Evolutionary conservation across 768 basidiomycete species (phyloP), one percentile per base, ranked within the genome.

Genomic region (Boletus tomentosulus): DNA sequence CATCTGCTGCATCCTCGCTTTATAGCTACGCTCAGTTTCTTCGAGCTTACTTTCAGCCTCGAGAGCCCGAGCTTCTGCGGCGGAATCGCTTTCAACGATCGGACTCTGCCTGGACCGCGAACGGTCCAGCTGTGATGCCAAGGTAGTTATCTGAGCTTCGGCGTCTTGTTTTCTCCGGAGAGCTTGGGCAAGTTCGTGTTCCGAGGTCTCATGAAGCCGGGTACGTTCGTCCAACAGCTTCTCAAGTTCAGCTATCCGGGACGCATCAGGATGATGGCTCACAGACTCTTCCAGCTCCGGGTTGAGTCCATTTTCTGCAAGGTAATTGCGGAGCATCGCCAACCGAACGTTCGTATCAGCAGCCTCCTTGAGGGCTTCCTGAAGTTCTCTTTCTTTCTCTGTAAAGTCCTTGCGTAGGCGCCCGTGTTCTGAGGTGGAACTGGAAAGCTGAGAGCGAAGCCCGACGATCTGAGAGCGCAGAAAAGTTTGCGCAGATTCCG

Each of bases 291-390:
- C 87, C 19, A 92, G 90, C 50, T 89, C 86, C 19, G 88, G 73
- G 27, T 78, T 78, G 49, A 98, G 80, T 15, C 94, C 96, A 64
- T 89, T 86, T 64, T 98, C 97, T 22, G 85, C 83, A 45, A 98
- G 79, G 65, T 98, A 86, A 65, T 84, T 88, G 44, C 92, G 85
- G 54, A 98, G 75, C 76, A 91, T 86, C 25, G 77, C 81, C 59
- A 90, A 74, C 55, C 90, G 88, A 56, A 93, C 74, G 54, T 80
- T 83, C 1, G 84, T 74, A 55, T 93, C 89, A 0, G 85, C 75
- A 0, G 82, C 76, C 45, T 86, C 82, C 65, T 84, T 84, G 31
- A 76, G 61, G 62, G 82, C 83, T 50, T 88, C 86, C 38, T 71
- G 76, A 35, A 91, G 71, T 48, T 83, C 79, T 8, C 74, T 64